Base-by-base conservation (phyloP, 179 eudicot species). In the Pouteria campechiana region DNA sequence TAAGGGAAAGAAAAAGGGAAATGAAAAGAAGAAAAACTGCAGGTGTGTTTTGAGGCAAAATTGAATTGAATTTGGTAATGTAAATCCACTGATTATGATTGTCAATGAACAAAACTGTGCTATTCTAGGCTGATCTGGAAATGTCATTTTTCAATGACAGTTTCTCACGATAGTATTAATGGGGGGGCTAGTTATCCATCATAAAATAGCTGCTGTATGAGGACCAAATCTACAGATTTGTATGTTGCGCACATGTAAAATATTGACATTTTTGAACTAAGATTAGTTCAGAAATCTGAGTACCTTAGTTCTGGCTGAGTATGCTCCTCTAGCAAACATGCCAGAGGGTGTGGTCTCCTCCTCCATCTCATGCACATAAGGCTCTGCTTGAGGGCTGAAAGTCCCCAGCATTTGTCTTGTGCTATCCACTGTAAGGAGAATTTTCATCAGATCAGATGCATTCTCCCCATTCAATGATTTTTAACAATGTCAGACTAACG, bases 331-430 rank as follows among this genome's bases (percentile, higher is more conserved):
- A 30, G 97, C 97, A 47, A 89, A 85, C 25, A 78, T 75, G 25
- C 97, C 97, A 37, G 95, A 71, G 3, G 97, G 97, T 41, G 97
- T 89, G 20, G 81, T 75, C 30, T 89, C 95, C 64, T 89, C 93
- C 0, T 76, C 79, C 81, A 85, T 73, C 55, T 75, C 74, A 42
- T 89, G 92, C 3, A 73, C 76, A 38, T 75, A 85, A 36, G 78
- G 64, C 46, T 89, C 97, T 9, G 58, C 59, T 59, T 85, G 97
- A 25, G 95, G 97, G 51, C 93, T 84, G 39, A 75, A 89, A 0
- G 97, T 85, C 41, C 97, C 97, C 1, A 89, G 79, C 97, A 89
- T 89, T 59, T 81, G 83, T 44, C 76, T 89, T 4, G 76, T 46
- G 44, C 72, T 76, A 60, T 89, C 93, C 49, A 89, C 95, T 89